Conservation (phyloP, 345 rosid genomes). For the Gossypium ekmanianum region DNA sequence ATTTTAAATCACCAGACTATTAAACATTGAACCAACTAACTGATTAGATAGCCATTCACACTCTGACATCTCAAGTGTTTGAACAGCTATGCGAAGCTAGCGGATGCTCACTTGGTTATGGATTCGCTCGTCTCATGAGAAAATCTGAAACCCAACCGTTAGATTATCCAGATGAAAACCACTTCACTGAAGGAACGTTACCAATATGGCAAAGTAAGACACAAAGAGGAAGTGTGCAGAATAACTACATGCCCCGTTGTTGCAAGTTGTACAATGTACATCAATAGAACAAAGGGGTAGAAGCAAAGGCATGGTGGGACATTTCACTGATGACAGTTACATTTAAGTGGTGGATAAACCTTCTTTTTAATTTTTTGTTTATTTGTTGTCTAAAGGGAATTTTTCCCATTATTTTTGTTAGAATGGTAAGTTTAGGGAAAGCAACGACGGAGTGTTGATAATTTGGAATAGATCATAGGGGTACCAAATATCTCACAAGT, state of each 20-base stretch:
- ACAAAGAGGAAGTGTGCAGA: slow-evolving; percentile 21
- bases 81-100: slow-evolving; percentile 75
- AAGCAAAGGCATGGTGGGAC: neutral
- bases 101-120: slow-evolving; percentile 93
- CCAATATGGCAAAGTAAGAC: slow-evolving; percentile 41
- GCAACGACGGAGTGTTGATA: too few relatives aligned
- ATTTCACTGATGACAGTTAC: neutral
- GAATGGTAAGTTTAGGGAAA: too few relatives aligned
- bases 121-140: slow-evolving; percentile 62
- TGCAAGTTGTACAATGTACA: slow-evolving; percentile 26
- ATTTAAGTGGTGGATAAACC: too few relatives aligned
- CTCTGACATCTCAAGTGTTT: neutral
- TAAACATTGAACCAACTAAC: too few relatives aligned
- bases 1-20: too few relatives aligned
- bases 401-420: too few relatives aligned
- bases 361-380: too few relatives aligned
- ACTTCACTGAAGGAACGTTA: slow-evolving; percentile 63
- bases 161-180: slow-evolving; percentile 71
- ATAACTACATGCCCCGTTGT: slow-evolving; percentile 5
- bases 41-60: neutral
- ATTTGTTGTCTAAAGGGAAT: too few relatives aligned
- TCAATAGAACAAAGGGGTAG: slow-evolving; percentile 20
- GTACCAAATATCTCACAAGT: too few relatives aligned
- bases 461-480: too few relatives aligned
- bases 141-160: slow-evolving; percentile 49